Evolutionary conservation across 352 stramenopile genomes (phyloP).

Genomic region (Phytophthora pseudosyringae): DNA sequence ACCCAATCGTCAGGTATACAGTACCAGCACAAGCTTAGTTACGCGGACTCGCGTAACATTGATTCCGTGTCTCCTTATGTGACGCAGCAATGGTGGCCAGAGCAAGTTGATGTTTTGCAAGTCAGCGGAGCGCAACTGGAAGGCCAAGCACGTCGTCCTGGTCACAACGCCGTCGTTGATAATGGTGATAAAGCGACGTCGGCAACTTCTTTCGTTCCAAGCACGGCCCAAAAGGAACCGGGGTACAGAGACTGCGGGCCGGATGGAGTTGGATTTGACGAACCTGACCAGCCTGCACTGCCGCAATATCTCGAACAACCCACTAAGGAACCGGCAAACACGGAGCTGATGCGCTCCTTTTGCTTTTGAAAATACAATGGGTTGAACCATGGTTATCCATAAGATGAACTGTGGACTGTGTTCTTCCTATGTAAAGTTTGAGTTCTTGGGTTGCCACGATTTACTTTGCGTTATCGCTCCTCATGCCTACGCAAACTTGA

Average conservation of each 20-base stretch:
- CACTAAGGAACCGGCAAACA: conserved; percentile 24
- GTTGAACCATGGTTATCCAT: too few species aligned
- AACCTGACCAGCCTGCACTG: conserved; percentile 1
- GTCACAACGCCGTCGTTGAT: neutral
- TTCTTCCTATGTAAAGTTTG: too few species aligned
- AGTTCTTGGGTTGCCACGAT: too few species aligned
- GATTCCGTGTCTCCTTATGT: conserved; percentile 18
- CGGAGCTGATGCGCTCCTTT: conserved; percentile 25
- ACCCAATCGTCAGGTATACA: conserved; percentile 18
- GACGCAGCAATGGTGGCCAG: conserved; percentile 9
- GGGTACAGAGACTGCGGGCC: neutral
- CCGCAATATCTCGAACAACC: conserved; percentile 20
- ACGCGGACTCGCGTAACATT: conserved; percentile 20
- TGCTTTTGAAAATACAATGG: conserved; percentile 19
- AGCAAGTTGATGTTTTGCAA: conserved; percentile 2
- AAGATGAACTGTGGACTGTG: too few species aligned
- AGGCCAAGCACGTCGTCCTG: neutral
- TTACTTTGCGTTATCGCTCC: too few species aligned
- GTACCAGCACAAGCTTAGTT: conserved; percentile 12
- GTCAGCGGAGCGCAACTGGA: neutral
- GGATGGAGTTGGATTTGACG: conserved; percentile 20
- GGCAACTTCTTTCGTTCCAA: neutral
- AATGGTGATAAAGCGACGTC: neutral
- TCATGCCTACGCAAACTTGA: too few species aligned
- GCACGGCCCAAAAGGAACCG: neutral